phyloP scores from a whole-genome alignment of 1,139 yeast genomes.

The Schwanniomyces etchellsii region DNA sequence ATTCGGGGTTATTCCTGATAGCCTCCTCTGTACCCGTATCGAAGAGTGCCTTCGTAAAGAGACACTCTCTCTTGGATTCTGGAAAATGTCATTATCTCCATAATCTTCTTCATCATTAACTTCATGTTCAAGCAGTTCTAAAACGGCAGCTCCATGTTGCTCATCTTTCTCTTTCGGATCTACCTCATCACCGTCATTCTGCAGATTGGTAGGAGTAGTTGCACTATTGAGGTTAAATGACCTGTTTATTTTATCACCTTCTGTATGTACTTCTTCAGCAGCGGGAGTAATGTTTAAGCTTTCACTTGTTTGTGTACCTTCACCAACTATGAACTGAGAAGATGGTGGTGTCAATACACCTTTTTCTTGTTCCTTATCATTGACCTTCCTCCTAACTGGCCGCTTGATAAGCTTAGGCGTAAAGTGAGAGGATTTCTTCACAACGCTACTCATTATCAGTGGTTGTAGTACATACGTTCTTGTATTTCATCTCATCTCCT shows the following conservation, averaged over 20 bases:
- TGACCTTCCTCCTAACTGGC: conserved; percentile 13
- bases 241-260: not conserved
- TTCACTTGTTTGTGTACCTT: conserved; percentile 1
- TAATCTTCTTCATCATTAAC: conserved; percentile 20
- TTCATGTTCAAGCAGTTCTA: conserved; percentile 7
- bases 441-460: conserved; percentile 43
- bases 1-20: conserved; percentile 30
- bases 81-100: conserved; percentile 29
- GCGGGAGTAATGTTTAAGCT: not conserved
- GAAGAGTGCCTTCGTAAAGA: conserved; percentile 23
- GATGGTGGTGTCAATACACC: conserved; percentile 16
- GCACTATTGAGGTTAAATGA: no score
- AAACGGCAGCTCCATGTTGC: not conserved
- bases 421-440: conserved; percentile 39
- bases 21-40: conserved; percentile 25
- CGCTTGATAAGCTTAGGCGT: conserved; percentile 34
- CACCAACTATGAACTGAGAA: conserved; percentile 17
- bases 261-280: not conserved
- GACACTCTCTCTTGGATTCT: conserved; percentile 15
- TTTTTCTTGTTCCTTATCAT: conserved; percentile 3
- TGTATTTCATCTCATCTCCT: conserved; percentile 3
- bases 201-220: not conserved
- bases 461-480: not conserved
- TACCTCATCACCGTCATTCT: not conserved
- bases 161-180: not conserved